Percentiles rank a stretch among this genome's conserved stretches.
Conservation (phyloP, 495 filamentous ascomycete genomes). For the Astrocystis sublimbata region DNA sequence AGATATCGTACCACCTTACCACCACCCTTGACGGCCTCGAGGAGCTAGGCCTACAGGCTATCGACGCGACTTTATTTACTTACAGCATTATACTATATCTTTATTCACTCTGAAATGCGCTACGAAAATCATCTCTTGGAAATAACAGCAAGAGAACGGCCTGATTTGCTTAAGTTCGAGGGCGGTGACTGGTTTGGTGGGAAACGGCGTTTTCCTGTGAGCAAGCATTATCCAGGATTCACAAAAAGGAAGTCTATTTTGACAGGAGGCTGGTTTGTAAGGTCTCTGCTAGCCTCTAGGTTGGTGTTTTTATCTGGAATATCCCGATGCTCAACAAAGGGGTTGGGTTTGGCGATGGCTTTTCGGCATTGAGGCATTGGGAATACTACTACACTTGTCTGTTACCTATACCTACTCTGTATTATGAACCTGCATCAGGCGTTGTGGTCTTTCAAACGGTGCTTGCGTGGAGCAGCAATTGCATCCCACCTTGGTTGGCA, state of each 20-base stretch:
- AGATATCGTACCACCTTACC: slow-evolving; percentile 16
- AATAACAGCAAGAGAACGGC: background rate
- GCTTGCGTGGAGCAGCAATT: background rate
- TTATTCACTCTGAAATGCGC: slow-evolving; percentile 13
- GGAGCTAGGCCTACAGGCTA: background rate
- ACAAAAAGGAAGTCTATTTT: slow-evolving; percentile 12
- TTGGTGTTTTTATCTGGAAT: background rate
- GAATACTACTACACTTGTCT: background rate
- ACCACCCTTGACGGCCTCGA: slow-evolving; percentile 1
- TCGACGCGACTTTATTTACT: background rate
- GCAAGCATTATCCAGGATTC: slow-evolving; percentile 17
- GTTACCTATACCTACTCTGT: slow-evolving; percentile 16
- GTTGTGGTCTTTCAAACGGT: slow-evolving; percentile 13
- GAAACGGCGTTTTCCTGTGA: slow-evolving; percentile 16
- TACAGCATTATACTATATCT: slow-evolving; percentile 17
- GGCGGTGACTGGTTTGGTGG: slow-evolving; percentile 5
- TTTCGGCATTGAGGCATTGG: background rate
- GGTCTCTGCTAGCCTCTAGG: background rate
- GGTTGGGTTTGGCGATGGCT: slow-evolving; percentile 1
- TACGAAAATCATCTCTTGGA: slow-evolving; percentile 14
- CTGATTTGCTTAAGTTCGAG: slow-evolving; percentile 11
- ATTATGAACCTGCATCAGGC: slow-evolving; percentile 8
- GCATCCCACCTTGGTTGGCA: background rate
- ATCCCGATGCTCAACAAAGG: background rate
- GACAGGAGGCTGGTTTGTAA: too few relatives aligned